Percentiles rank a stretch among this genome's conserved stretches.
phyloP scores from a whole-genome alignment of 2,329 filamentous ascomycete species.

The Pestalotiopsis sp. region DNA sequence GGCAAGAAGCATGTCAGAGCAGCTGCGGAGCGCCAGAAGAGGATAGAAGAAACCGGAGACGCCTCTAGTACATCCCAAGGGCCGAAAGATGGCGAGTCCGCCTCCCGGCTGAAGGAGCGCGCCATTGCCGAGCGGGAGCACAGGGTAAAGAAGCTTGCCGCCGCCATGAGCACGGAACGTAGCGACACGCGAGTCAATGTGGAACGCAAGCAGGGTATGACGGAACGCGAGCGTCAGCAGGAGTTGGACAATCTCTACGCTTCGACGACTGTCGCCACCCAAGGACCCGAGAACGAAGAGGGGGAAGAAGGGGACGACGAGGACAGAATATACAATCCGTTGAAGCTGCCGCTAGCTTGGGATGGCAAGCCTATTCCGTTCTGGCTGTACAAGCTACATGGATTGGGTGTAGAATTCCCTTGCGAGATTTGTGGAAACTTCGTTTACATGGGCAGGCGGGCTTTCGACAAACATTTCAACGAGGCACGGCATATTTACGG shows the following conservation, averaged over 20 bases:
- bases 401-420: slow-evolving; percentile 88
- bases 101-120: slow-evolving; percentile 77
- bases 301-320: slow-evolving; percentile 77
- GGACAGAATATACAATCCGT: slow-evolving; percentile 92
- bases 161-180: slow-evolving; percentile 83
- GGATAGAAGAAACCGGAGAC: slow-evolving; percentile 41
- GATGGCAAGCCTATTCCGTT: slow-evolving; percentile 98
- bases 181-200: slow-evolving; percentile 92
- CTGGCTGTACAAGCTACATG: slow-evolving; percentile 97
- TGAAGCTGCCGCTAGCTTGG: slow-evolving; percentile 95
- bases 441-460: slow-evolving; percentile 95
- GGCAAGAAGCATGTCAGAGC: slow-evolving; percentile 94
- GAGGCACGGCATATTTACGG: slow-evolving; percentile 93
- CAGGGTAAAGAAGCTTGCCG: slow-evolving; percentile 77
- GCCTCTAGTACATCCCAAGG: slow-evolving; percentile 31
- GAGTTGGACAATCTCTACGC: slow-evolving; percentile 86
- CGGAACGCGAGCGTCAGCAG: slow-evolving; percentile 90
- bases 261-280: slow-evolving; percentile 45
- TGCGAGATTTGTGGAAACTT: slow-evolving; percentile 98
- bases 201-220: slow-evolving; percentile 96
- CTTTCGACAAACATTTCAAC: slow-evolving; percentile 98
- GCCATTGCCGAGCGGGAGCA: slow-evolving; percentile 89
- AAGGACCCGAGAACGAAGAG: slow-evolving; percentile 50
- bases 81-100: slow-evolving; percentile 34
- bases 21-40: slow-evolving; percentile 64